These are phyloP conservation scores for Xanthoceras sorbifolium DNA, from an alignment of 345 rosid genomes.

Conservation along the genomic window DNA sequence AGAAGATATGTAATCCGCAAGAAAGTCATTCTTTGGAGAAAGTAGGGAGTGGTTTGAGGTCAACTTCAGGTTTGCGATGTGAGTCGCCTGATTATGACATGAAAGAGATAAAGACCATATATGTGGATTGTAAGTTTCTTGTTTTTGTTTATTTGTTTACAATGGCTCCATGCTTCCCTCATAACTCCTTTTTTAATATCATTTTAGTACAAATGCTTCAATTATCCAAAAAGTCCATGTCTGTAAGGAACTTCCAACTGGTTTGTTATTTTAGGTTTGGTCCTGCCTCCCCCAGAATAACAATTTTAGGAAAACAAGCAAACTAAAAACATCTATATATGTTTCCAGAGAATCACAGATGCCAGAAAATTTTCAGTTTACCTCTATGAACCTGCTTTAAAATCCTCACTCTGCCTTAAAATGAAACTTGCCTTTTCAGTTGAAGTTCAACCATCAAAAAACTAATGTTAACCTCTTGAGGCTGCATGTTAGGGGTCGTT, in stretches of 20 bases:
- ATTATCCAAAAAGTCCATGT: background rate
- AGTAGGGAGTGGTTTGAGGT: conserved; percentile 44
- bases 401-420: background rate
- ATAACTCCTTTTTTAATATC: background rate
- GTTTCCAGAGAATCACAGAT: background rate
- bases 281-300: background rate
- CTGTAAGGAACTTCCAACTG: background rate
- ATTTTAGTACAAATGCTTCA: background rate
- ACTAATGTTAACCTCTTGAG: background rate
- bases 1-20: conserved; percentile 45
- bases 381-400: background rate
- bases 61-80: conserved; percentile 36
- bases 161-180: background rate
- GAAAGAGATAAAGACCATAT: conserved; percentile 91
- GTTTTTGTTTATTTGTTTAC: background rate
- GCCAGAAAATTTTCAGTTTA: background rate
- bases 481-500: background rate
- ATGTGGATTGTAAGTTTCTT: conserved; percentile 81
- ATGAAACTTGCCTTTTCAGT: background rate
- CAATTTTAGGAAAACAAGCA: background rate
- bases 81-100: conserved; percentile 70
- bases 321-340: background rate
- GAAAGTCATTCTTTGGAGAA: conserved; percentile 49
- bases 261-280: background rate
- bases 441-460: conserved; percentile 3